phyloP scores from a whole-genome alignment of 1,284 basidiomycete species.

The Exobasidium cylindrosporum region DNA sequence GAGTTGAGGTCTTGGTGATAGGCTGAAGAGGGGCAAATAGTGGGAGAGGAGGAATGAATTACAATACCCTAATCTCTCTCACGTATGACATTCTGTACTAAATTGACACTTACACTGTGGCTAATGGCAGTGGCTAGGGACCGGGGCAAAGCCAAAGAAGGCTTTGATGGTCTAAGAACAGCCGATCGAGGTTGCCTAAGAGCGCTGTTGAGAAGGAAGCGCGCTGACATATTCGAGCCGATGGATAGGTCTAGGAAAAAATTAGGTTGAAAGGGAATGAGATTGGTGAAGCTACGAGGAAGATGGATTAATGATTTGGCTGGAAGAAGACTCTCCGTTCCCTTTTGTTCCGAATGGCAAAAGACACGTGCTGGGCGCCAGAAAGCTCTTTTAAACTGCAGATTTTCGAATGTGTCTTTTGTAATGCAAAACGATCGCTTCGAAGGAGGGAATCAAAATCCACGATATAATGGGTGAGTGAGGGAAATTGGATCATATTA shows the following conservation, averaged over 20 bases:
- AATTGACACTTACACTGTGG: background rate
- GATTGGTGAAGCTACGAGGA: too few species aligned
- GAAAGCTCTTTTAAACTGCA: too few species aligned
- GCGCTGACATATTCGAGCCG: background rate
- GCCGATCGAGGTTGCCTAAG: background rate
- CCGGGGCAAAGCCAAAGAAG: background rate
- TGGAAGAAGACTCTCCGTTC: too few species aligned
- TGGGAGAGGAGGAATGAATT: too few species aligned
- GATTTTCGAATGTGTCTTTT: too few species aligned
- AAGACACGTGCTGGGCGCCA: conserved; percentile 1
- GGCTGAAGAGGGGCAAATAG: conserved; percentile 19
- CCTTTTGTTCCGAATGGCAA: background rate
- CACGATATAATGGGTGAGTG: too few species aligned
- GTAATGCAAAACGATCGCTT: too few species aligned
- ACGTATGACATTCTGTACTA: background rate
- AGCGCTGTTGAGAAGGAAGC: background rate
- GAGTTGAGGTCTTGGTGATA: conserved; percentile 48
- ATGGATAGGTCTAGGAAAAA: background rate
- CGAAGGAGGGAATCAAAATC: too few species aligned
- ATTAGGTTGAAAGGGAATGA: too few species aligned
- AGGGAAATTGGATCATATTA: too few species aligned
- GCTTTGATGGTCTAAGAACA: background rate
- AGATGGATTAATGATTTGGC: too few species aligned
- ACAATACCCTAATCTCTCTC: too few species aligned
- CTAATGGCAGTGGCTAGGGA: background rate